phyloP scores from a whole-genome alignment of 495 filamentous ascomycete species.

The Letharia columbiana region DNA sequence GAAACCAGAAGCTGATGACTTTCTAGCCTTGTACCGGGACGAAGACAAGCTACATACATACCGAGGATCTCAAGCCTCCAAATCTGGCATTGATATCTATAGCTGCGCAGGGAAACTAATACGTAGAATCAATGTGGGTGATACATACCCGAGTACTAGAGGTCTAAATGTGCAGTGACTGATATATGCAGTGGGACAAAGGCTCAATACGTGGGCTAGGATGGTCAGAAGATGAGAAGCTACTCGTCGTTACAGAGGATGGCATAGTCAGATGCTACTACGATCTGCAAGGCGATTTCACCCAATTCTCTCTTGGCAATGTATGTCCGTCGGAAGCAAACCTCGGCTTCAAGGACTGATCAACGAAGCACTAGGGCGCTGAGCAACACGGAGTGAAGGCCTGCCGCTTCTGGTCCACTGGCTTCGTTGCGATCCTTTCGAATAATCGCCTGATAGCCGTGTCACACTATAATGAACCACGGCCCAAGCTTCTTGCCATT shows the following conservation, averaged over 20 bases:
- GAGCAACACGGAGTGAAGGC: constrained; percentile 79
- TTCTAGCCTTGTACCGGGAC: constrained; percentile 75
- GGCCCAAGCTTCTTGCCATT: constrained; percentile 71
- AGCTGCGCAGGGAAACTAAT: constrained; percentile 84
- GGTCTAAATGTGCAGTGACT: constrained; percentile 17
- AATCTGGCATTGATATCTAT: constrained; percentile 88
- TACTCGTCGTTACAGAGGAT: constrained; percentile 80
- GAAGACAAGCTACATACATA: constrained; percentile 74
- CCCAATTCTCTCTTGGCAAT: constrained; percentile 88
- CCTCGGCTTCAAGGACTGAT: constrained; percentile 14
- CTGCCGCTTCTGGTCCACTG: constrained; percentile 84
- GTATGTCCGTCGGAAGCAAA: constrained; percentile 35
- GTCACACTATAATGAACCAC: constrained; percentile 80
- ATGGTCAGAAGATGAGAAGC: constrained; percentile 94
- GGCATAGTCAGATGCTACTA: constrained; percentile 88
- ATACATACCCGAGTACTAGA: constrained; percentile 11
- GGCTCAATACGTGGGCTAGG: constrained; percentile 81
- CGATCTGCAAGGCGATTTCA: constrained; percentile 87
- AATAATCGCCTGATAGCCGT: constrained; percentile 86
- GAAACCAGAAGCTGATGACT: constrained; percentile 21
- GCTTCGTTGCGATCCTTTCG: constrained; percentile 84
- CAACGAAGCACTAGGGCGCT: constrained; percentile 48
- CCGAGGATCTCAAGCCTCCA: constrained; percentile 59
- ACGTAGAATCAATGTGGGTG: constrained; percentile 54
- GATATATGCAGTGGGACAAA: constrained; percentile 69